Conservation (phyloP, 768 basidiomycete genomes). For the Cystobasidium ongulense region DNA sequence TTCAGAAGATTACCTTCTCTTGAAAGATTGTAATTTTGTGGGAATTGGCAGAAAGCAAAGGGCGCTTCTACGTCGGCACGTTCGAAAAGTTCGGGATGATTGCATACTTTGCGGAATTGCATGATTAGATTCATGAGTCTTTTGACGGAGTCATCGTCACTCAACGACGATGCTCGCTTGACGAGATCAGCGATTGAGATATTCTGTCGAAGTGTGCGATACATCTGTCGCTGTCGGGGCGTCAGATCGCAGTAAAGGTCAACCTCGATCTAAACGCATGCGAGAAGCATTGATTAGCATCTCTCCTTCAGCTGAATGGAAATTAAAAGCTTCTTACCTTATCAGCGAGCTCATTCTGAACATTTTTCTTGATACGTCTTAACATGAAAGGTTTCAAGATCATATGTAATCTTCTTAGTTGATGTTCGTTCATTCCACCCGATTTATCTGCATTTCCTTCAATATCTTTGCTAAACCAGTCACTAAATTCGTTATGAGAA, state of each 20-base stretch:
- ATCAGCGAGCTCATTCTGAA: conserved; percentile 98
- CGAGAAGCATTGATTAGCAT: background rate
- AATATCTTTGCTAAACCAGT: conserved; percentile 99
- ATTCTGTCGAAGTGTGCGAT: conserved; percentile 79
- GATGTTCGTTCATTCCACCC: conserved; percentile 85
- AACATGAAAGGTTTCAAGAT: conserved; percentile 99
- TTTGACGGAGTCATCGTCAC: conserved; percentile 77
- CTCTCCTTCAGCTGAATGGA: background rate
- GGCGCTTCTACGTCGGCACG: conserved; percentile 91
- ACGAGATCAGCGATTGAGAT: conserved; percentile 90
- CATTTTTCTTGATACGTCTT: conserved; percentile 89
- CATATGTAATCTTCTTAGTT: conserved; percentile 90
- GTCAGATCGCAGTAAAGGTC: conserved; percentile 92
- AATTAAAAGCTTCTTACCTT: conserved; percentile 70
- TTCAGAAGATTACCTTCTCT: conserved; percentile 80
- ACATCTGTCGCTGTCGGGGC: conserved; percentile 80
- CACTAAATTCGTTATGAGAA: conserved; percentile 97
- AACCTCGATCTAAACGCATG: conserved; percentile 67
- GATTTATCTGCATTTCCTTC: conserved; percentile 82
- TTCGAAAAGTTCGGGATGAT: conserved; percentile 96
- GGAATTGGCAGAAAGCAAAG: conserved; percentile 77
- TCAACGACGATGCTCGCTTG: conserved; percentile 77
- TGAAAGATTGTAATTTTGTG: conserved; percentile 67
- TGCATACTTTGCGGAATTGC: conserved; percentile 99
- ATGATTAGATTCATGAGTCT: conserved; percentile 98